Base-by-base conservation (phyloP, 2,329 filamentous ascomycete genomes). In the Ophiosphaerella narmari region DNA sequence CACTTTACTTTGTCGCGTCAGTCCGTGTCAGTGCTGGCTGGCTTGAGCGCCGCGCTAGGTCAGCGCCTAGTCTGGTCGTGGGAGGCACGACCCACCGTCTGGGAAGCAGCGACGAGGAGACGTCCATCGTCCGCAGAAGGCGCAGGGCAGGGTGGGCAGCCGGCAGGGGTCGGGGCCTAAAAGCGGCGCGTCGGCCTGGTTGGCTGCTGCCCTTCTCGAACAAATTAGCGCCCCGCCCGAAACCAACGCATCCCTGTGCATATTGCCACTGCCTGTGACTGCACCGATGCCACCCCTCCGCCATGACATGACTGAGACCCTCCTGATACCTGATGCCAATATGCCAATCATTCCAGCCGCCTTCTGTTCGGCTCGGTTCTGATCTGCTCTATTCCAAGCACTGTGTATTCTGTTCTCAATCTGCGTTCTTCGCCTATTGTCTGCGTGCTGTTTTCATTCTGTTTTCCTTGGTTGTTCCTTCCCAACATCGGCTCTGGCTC, bases 151-250 rank as follows among this genome's bases (percentile, higher is more conserved):
- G 11, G 26, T 29, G 26, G 7, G 26, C 11, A 29, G 36, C 2
- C 13, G 36, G 18, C 12, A 39, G 9, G 34, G 29, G 40, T 40
- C 13, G 21, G 26, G 26, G 26, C 43, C 35, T 54, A 49, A 57
- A 57, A 57, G 57, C 57, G 50, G 57, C 57, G 35, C 23, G 51
- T 24, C 21, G 13, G 33, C 39, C 16, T 26, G 18, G 50, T 48
- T 55, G 54, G 57, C 42, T 33, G 33, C n/a, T 12, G 21, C 48
- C 34, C 58, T 60, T 57, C 55, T 52, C 47, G 61, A 64, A 62
- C 52, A 61, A 52, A 50, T 55, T 58, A 52, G 57, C 59, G 50
- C 50, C 14, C 41, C 32, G 35, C 48, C 45, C 47, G 52, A 39
- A 40, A 39, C 36, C 21, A 29, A 21, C 16, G 39, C 46, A 32